Conservation (phyloP, 805 yeast genomes). For the Cephaloascus albidus region DNA sequence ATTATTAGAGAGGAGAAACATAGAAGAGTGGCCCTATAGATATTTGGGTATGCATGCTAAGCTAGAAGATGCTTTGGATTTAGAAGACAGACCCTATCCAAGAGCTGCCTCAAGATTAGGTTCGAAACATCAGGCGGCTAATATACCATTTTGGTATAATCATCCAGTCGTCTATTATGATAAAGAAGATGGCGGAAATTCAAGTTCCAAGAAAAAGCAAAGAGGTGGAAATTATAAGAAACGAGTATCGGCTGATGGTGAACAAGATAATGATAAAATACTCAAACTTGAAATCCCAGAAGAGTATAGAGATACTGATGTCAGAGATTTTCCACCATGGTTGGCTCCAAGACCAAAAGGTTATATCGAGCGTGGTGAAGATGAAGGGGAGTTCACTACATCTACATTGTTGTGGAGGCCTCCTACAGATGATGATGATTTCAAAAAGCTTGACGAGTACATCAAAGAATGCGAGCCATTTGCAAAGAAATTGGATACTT, state of each 20-base stretch:
- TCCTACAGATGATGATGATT: slow-evolving; percentile 15
- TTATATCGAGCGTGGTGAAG: slow-evolving; percentile 76
- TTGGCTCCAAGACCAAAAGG: slow-evolving; percentile 72
- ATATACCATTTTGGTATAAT: slow-evolving; percentile 54
- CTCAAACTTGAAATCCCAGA: slow-evolving; percentile 33
- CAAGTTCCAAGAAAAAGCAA: slow-evolving; percentile 13
- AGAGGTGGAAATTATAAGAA: slow-evolving; percentile 8
- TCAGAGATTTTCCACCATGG: slow-evolving; percentile 60
- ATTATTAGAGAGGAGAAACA: slow-evolving; percentile 36
- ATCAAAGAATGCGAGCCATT: slow-evolving; percentile 43
- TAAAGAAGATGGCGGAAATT: slow-evolving; percentile 8
- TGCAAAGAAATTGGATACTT: slow-evolving; percentile 46
- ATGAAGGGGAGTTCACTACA: slow-evolving; percentile 42
- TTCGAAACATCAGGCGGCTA: slow-evolving; percentile 60
- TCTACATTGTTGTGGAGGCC: slow-evolving; percentile 60
- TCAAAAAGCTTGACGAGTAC: slow-evolving; percentile 39
- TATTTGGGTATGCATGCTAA: slow-evolving; percentile 70
- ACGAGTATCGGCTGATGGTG: slow-evolving; percentile 1
- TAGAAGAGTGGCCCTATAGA: slow-evolving; percentile 77
- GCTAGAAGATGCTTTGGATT: slow-evolving; percentile 68
- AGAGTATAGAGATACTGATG: slow-evolving; percentile 28
- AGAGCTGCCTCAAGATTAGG: slow-evolving; percentile 74
- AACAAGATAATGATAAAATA: slow-evolving; percentile 8
- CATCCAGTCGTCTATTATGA: slow-evolving; percentile 65
- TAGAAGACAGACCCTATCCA: slow-evolving; percentile 73